Evolutionary conservation across 768 basidiomycete genomes (phyloP).

Genomic region (Royoungia palumana): DNA sequence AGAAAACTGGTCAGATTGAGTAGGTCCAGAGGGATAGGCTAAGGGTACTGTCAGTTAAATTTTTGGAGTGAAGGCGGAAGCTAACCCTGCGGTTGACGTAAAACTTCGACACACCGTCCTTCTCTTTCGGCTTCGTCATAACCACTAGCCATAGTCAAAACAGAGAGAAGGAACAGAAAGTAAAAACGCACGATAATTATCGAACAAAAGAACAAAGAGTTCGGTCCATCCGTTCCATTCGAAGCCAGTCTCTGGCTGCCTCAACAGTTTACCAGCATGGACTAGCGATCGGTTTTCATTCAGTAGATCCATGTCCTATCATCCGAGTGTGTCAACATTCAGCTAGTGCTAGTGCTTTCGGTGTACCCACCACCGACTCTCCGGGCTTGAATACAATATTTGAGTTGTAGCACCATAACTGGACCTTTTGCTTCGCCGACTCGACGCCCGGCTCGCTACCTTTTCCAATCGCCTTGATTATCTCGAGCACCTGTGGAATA

Average conservation of each 20-base stretch:
- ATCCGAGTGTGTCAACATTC: conserved; percentile 1
- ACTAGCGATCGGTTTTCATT: conserved; percentile 81
- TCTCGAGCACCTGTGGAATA: conserved; percentile 82
- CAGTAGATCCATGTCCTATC: conserved; percentile 85
- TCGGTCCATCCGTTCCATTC: conserved; percentile 91
- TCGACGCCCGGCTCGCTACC: conserved; percentile 85
- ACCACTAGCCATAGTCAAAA: conserved; percentile 55
- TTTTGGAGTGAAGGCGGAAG: background rate
- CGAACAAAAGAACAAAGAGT: conserved; percentile 86
- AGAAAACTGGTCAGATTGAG: conserved; percentile 81
- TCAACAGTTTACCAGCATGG: conserved; percentile 75
- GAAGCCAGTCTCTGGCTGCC: conserved; percentile 86
- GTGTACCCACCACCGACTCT: conserved; percentile 53
- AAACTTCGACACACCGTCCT: conserved; percentile 71
- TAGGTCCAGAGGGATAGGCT: conserved; percentile 94
- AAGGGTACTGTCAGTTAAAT: background rate
- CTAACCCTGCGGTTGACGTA: conserved; percentile 77
- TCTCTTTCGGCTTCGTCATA: conserved; percentile 82
- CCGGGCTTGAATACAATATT: conserved; percentile 78
- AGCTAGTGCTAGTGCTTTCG: background rate
- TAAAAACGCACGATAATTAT: conserved; percentile 79
- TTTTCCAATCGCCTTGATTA: conserved; percentile 83
- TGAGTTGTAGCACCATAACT: conserved; percentile 82
- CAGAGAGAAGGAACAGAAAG: background rate
- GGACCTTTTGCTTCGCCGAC: conserved; percentile 84